Evolutionary conservation across 1,284 basidiomycete species (phyloP), one percentile per base, ranked within the genome.

Genomic region (Papiliotrema flavescens): DNA sequence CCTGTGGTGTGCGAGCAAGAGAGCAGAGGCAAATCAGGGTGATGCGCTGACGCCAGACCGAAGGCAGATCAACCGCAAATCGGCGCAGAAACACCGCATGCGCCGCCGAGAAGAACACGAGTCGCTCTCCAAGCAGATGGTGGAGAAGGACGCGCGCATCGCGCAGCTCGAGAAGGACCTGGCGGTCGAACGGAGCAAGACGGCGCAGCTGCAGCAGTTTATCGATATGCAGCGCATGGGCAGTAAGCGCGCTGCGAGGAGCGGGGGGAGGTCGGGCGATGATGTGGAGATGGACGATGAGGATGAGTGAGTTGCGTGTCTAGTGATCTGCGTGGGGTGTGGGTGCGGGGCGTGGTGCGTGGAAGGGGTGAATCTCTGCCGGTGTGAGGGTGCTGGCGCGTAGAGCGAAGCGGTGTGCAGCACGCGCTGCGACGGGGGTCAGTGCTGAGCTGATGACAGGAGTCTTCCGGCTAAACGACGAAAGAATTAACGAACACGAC

Each of bases 31-130:
- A 32, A 32, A 32, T 5, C 6, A 32, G 28, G 11, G 11, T 32
- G 28, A 32, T 11, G 28, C 28, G 41, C 49, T n/a, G 13, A 20
- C 7, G 8, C 17, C 37, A 67, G 64, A 69, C 51, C 66, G 67
- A 19, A 53, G 65, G 17, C 54, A 56, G 40, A 70, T 70, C 53
- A 70, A 70, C 42, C 62, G 67, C 24, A 58, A 61, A 41, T 70
- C 67, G 13, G 67, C 67, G 8, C 66, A 67, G 47, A 70, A 67
- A 60, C 66, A 67, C 44, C 66, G 67, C 6, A n/a, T 46, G 19
- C 47, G 56, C 19, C 51, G 67, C 40, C 61, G 61, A 55, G 61
- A 63, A 53, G 66, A 70, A 37, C 34, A 57, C 17, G 67, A 67
- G 9, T 51, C 28, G 17, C 50, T 67, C 14, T 51, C 50, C 5